Base-by-base conservation (phyloP, 139 green algal species). In the Chlorella vulgaris region DNA sequence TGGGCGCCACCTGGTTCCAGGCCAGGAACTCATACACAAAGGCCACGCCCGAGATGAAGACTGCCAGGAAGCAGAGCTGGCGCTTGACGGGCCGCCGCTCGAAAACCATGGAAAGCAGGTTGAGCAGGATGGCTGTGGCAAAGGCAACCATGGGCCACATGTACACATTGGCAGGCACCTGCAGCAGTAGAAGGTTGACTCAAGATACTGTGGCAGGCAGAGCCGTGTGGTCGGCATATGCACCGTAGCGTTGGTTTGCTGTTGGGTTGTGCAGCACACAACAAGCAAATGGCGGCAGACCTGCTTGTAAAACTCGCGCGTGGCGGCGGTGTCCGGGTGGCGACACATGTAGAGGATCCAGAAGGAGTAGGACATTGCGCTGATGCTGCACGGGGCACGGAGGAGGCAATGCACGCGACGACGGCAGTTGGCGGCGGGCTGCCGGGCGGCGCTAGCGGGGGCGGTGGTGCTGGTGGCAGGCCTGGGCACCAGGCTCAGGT, bases 51-150 rank as follows among this genome's bases (percentile, higher is more conserved):
- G 88, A 89, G 68, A 92, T 92, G 50, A 83, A 86, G 39, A 38
- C 78, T 1, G 78, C 82, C 29, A 92, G 65, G 47, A 91, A 79
- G 39, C 84, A 90, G 3, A 92, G 80, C 73, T 91, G 85, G 36
- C 81, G 75, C 66, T 90, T 88, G 40, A 69, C 43, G 19, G 80
- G 69, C 7, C 76, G 81, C 31, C 84, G 80, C 66, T 92, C 89
- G 61, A 92, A 90, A 4, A 86, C 22, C 28, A 86, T 65, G 24
- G 83, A 89, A 4, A 86, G 84, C 28, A 90, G 63, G 82, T 92
- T 92, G 18, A 92, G 83, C 35, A 92, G 76, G 4, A 87, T 63
- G 0, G 88, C 84, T 15, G 87, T 91, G 74, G 86, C 89, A 78
- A 92, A 92, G 7, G 87, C 88, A 3, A 84, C 63, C 84, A 85